Percentiles rank a stretch among this genome's conserved stretches.
These are phyloP conservation scores for Myriosclerotinia scirpicola DNA, from an alignment of 2,329 filamentous ascomycete genomes.

Conservation along the genomic window DNA sequence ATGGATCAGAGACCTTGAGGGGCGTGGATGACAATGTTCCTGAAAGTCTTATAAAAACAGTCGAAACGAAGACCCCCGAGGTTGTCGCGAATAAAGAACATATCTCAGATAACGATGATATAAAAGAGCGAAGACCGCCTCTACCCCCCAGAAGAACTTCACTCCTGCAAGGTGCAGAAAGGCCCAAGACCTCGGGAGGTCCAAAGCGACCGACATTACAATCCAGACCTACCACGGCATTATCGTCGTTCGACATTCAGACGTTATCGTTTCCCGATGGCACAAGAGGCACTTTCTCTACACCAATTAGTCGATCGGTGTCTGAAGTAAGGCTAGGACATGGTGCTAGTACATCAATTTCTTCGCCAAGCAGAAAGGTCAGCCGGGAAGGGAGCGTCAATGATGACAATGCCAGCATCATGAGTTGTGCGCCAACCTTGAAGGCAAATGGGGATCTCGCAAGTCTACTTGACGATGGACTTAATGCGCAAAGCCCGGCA, in stretches of 20 bases:
- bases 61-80: constrained; percentile 4
- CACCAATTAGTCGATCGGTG: constrained; percentile 40
- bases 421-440: constrained; percentile 49
- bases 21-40: constrained; percentile 1
- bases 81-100: constrained; percentile 12
- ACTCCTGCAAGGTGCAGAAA: constrained; percentile 33
- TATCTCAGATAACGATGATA: constrained; percentile 27
- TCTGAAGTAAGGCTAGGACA: constrained; percentile 38
- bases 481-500: constrained; percentile 64
- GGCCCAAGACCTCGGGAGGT: constrained; percentile 26
- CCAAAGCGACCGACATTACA: constrained; percentile 43
- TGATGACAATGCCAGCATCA: constrained; percentile 51
- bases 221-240: constrained; percentile 76
- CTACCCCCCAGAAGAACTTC: constrained; percentile 49
- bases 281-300: constrained; percentile 61
- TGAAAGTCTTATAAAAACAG: constrained; percentile 7
- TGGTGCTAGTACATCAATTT: constrained; percentile 29
- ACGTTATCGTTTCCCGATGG: constrained; percentile 72
- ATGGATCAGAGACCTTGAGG: constrained; percentile 28
- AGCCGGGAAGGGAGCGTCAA: constrained; percentile 48
- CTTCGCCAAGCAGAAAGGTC: constrained; percentile 36
- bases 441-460: constrained; percentile 69
- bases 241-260: constrained; percentile 79
- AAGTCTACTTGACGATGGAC: constrained; percentile 74
- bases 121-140: constrained; percentile 45